Evolutionary conservation across 495 filamentous ascomycete genomes (phyloP).

Genomic region (Geoglossum glabrum): DNA sequence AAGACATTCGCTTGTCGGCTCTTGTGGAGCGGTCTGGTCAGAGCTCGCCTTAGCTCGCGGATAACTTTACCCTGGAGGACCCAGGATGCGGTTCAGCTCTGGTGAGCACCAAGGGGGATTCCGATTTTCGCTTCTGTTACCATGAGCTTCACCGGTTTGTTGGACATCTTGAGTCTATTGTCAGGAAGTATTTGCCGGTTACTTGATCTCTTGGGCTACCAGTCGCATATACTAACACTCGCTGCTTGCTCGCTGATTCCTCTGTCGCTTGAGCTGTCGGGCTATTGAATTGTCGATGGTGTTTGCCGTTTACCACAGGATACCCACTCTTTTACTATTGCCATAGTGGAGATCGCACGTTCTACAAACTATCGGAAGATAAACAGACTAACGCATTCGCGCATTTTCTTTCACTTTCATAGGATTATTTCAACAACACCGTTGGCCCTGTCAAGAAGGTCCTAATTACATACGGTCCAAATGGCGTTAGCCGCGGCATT

Average conservation of each 20-base stretch:
- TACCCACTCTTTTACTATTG: slow-evolving; percentile 11
- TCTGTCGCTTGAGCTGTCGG: slow-evolving; percentile 10
- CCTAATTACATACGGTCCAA: slow-evolving; percentile 77
- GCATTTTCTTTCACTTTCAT: slow-evolving; percentile 21
- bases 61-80: neutral
- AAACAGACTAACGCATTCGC: slow-evolving; percentile 14
- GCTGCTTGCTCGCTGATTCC: slow-evolving; percentile 55
- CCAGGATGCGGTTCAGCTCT: too few relatives aligned
- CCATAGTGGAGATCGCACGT: slow-evolving; percentile 12
- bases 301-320: slow-evolving; percentile 6
- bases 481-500: slow-evolving; percentile 75
- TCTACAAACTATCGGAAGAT: slow-evolving; percentile 4
- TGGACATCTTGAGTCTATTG: neutral
- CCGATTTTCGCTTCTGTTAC: neutral
- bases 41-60: neutral
- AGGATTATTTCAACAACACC: slow-evolving; percentile 89
- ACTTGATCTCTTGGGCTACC: neutral
- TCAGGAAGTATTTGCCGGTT: neutral
- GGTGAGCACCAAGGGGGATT: too few relatives aligned
- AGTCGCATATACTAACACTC: slow-evolving; percentile 27
- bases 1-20: neutral
- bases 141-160: neutral
- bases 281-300: neutral
- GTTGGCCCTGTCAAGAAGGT: slow-evolving; percentile 78
- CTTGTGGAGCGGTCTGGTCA: neutral